Conservation (phyloP, 1,284 basidiomycete genomes). For the Moesziomyces parantarcticus region DNA sequence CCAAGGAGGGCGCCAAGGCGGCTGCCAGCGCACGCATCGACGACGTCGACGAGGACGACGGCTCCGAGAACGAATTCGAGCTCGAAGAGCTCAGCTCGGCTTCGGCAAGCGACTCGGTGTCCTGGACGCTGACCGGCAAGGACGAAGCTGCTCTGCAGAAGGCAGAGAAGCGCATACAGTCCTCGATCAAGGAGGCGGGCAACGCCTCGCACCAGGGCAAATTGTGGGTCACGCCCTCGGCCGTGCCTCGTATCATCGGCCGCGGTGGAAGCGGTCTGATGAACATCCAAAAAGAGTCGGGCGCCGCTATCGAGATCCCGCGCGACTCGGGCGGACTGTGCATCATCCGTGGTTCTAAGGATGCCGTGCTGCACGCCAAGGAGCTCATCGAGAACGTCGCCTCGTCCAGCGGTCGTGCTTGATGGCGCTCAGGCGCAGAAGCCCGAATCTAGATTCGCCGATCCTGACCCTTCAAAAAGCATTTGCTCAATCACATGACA, state of each 20-base stretch:
- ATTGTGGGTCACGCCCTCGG: conserved; percentile 43
- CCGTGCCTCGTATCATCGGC: conserved; percentile 57
- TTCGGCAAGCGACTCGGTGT: conserved; percentile 30
- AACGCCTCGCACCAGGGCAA: conserved; percentile 51
- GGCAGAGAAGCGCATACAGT: conserved; percentile 41
- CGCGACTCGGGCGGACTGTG: conserved; percentile 51
- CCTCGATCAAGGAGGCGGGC: conserved; percentile 34
- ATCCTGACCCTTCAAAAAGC: too few relatives aligned
- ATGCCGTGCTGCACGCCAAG: conserved; percentile 53
- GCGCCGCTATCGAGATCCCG: conserved; percentile 59
- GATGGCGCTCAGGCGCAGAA: background rate
- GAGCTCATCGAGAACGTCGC: conserved; percentile 52
- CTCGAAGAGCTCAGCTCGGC: conserved; percentile 40
- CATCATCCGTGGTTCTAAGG: conserved; percentile 57
- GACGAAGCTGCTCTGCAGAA: conserved; percentile 50
- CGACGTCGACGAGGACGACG: conserved; percentile 42
- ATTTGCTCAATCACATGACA: background rate
- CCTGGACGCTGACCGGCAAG: conserved; percentile 59
- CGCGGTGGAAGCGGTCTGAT: conserved; percentile 50
- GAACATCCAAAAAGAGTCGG: conserved; percentile 55
- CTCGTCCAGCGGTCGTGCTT: conserved; percentile 22
- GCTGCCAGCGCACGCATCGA: conserved; percentile 52
- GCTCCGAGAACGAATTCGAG: conserved; percentile 42
- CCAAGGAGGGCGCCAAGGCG: conserved; percentile 18
- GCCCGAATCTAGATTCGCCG: too few relatives aligned